Evolutionary conservation across 2,329 filamentous ascomycete species (phyloP), one percentile per base, ranked within the genome.

Genomic region (Hymenoscyphus scutula): DNA sequence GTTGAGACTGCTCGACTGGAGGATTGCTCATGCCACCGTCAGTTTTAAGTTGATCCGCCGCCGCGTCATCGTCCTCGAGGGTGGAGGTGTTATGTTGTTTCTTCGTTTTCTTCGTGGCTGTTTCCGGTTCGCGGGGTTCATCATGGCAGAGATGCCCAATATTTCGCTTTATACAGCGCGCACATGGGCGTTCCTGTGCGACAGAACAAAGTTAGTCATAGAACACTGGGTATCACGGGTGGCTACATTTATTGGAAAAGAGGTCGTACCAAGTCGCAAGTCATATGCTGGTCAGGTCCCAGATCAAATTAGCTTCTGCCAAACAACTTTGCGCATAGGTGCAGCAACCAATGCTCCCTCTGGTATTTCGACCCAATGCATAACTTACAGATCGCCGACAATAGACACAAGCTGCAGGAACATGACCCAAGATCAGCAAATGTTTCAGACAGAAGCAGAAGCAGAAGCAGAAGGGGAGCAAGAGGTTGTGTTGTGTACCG

Each of bases 131-230:
- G 77, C 94, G 89, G 70, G 93, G 94, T 78, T 98, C 95, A 78
- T 99, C 95, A 80, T 97, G 95, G 78, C 95, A 99, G 69, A 99
- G 84, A 78, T 99, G 95, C 72, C 94, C 95, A 77, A 99, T 99
- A 79, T 97, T 97, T 74, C 95, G 89, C 80, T 98, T 99, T 79
- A 98, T 91, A 82, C 95, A 99, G 79, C 95, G 87, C 73, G 92
- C 94, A 84, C 95, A 99, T 73, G 95, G 95, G 76, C 95, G 89
- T 81, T 96, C 92, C 92, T 96, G 77, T 72, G 68, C 63, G 63
- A 73, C 72, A 62, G 62, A 64, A 64, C 64, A 56, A 55, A 61
- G 65, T 73, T 71, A 73, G 71, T 69, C 68, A 71, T 67, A 66
- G 63, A 67, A 63, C 61, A 68, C 65, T 67, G 65, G 63, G 73